Evolutionary conservation across 2,329 filamentous ascomycete genomes (phyloP).

Genomic region (Hypoxylon sp.): DNA sequence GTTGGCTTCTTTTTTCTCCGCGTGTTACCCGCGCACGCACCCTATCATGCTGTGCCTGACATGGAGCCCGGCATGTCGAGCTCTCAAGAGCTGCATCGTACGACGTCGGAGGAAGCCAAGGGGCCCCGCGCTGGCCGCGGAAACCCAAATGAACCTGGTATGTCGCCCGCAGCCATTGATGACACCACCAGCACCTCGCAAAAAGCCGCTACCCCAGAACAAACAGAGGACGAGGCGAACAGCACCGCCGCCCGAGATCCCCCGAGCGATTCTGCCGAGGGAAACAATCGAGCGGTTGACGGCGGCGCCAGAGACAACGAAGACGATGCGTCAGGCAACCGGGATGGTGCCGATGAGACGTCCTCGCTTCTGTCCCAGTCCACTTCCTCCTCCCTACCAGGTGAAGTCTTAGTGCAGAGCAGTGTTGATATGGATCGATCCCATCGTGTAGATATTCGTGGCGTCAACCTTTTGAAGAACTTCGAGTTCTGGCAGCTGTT

Average conservation of each 20-base stretch:
- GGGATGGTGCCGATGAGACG: conserved; percentile 73
- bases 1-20: conserved; percentile 86
- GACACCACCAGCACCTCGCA: conserved; percentile 48
- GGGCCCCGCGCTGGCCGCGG: conserved; percentile 54
- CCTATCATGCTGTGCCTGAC: conserved; percentile 68
- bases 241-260: conserved; percentile 33
- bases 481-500: conserved; percentile 94
- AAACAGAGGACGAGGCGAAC: conserved; percentile 38
- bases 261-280: conserved; percentile 16
- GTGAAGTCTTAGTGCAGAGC: conserved; percentile 65
- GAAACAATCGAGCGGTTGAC: conserved; percentile 40
- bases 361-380: conserved; percentile 82
- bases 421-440: conserved; percentile 78
- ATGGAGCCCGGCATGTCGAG: conserved; percentile 52
- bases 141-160: conserved; percentile 72
- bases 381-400: conserved; percentile 60
- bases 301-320: conserved; percentile 36
- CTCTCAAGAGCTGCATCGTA: conserved; percentile 57
- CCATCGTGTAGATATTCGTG: conserved; percentile 91
- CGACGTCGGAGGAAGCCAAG: conserved; percentile 58
- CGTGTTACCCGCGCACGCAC: conserved; percentile 68
- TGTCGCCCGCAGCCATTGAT: conserved; percentile 56
- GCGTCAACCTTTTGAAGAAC: conserved; percentile 76
- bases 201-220: conserved; percentile 41
- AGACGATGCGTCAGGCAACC: conserved; percentile 38